Percentiles rank a stretch among this genome's conserved stretches.
Evolutionary conservation across 176 grass and related monocot genomes (phyloP).

Genomic region (Ananas comosus): DNA sequence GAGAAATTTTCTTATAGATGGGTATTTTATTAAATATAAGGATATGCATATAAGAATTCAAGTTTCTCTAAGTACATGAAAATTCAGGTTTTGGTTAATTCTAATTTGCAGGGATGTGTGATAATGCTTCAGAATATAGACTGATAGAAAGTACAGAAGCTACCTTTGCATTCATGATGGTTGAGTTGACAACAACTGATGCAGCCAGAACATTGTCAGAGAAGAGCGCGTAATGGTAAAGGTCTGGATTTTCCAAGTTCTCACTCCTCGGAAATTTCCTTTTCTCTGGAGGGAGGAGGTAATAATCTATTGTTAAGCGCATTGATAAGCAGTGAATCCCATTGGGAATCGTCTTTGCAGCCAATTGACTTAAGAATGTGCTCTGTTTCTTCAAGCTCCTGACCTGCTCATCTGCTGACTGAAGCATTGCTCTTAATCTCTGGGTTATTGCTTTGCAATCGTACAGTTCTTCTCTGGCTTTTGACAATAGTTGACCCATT

Average conservation of each 20-base stretch:
- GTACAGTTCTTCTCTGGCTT: slow-evolving; percentile 80
- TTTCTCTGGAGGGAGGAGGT: slow-evolving; percentile 75
- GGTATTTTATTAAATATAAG: too few species aligned
- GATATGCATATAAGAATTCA: too few species aligned
- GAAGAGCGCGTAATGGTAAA: slow-evolving; percentile 97
- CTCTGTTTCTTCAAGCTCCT: slow-evolving; percentile 96
- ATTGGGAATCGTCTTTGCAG: slow-evolving; percentile 98
- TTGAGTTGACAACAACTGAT: slow-evolving; percentile 96
- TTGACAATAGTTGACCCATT: slow-evolving; percentile 83
- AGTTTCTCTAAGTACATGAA: too few species aligned
- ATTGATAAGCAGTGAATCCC: slow-evolving; percentile 95
- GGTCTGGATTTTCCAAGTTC: slow-evolving; percentile 80
- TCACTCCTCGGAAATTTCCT: slow-evolving; percentile 54
- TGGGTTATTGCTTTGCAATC: slow-evolving; percentile 78
- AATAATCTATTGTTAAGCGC: slow-evolving; percentile 89
- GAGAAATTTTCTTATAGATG: too few species aligned
- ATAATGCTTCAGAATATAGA: not conserved
- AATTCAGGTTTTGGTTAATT: too few species aligned
- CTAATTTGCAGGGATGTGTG: not conserved
- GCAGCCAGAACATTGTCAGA: slow-evolving; percentile 96
- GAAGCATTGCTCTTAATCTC: slow-evolving; percentile 81
- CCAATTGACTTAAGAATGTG: slow-evolving; percentile 94
- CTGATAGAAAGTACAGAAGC: not conserved
- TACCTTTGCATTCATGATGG: slow-evolving; percentile 98
- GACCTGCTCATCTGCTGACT: slow-evolving; percentile 92